Conservation (phyloP, 768 basidiomycete genomes). For the Rhizopogon vulgaris region DNA sequence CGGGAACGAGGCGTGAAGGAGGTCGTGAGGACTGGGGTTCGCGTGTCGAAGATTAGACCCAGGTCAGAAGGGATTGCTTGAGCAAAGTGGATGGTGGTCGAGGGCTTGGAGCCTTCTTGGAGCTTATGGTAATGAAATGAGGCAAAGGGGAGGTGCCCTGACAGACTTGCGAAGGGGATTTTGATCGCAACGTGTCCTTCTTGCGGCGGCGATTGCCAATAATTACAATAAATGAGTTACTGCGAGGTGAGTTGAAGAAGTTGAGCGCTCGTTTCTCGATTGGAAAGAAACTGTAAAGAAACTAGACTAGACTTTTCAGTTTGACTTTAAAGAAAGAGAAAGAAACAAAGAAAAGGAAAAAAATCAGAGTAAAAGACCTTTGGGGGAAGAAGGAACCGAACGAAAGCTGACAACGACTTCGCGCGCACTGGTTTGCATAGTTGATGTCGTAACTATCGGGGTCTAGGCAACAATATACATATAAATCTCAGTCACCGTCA, state of each 20-base stretch:
- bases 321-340: no score
- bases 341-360: no score
- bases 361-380: no score
- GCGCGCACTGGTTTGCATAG: conserved; percentile 24
- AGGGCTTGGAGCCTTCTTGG: conserved; percentile 29
- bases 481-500: not conserved
- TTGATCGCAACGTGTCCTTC: conserved; percentile 79
- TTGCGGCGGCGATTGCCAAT: conserved; percentile 47
- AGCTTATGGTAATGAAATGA: conserved; percentile 39
- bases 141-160: conserved; percentile 51
- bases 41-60: conserved; percentile 31
- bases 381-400: no score
- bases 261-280: conserved; percentile 4
- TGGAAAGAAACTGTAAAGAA: no score
- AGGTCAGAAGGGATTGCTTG: conserved; percentile 20
- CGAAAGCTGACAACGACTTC: not conserved
- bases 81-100: conserved; percentile 28
- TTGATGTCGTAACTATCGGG: conserved; percentile 24
- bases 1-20: conserved; percentile 38
- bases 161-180: conserved; percentile 43
- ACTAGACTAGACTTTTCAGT: no score
- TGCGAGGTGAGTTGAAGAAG: conserved; percentile 15
- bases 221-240: conserved; percentile 23
- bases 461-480: not conserved
- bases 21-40: conserved; percentile 48